A percentile compares a stretch with the other conserved stretches of the same genome.
These are phyloP conservation scores for Radiomyces spectabilis DNA, from an alignment of 192 early-diverging fungal genomes.

Conservation along the genomic window DNA sequence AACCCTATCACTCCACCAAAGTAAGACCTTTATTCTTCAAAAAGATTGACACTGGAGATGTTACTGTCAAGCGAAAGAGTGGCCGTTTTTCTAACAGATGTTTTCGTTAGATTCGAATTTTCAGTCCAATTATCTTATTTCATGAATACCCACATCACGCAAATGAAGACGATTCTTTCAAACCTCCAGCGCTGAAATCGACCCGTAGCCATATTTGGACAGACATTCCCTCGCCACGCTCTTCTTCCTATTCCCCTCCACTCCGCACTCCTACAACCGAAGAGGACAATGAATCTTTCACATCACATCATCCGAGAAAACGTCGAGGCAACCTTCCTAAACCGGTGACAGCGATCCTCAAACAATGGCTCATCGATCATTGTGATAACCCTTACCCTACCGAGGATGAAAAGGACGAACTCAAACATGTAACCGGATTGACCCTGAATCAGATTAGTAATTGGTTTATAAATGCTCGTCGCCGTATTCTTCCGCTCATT, in stretches of 20 bases:
- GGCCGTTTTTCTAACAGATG: too few species aligned
- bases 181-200: too few species aligned
- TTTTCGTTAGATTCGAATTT: slow-evolving; percentile 14
- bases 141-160: slow-evolving; percentile 19
- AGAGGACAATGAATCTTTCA: too few species aligned
- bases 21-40: neutral
- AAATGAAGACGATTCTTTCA: too few species aligned
- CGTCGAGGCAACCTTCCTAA: slow-evolving; percentile 57
- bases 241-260: slow-evolving; percentile 3
- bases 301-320: too few species aligned
- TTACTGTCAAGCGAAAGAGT: too few species aligned
- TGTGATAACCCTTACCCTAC: slow-evolving; percentile 61
- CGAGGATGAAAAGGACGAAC: slow-evolving; percentile 49
- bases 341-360: slow-evolving; percentile 45
- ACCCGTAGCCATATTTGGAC: too few species aligned
- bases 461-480: slow-evolving; percentile 71
- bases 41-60: too few species aligned
- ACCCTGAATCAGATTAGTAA: slow-evolving; percentile 65
- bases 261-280: neutral
- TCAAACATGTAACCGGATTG: slow-evolving; percentile 45
- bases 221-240: neutral
- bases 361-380: slow-evolving; percentile 54
- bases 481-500: slow-evolving; percentile 36
- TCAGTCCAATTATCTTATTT: slow-evolving; percentile 25
- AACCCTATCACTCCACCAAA: neutral